These are phyloP conservation scores for Xylaria cubensis DNA, from an alignment of 495 filamentous ascomycete genomes.

Conservation along the genomic window DNA sequence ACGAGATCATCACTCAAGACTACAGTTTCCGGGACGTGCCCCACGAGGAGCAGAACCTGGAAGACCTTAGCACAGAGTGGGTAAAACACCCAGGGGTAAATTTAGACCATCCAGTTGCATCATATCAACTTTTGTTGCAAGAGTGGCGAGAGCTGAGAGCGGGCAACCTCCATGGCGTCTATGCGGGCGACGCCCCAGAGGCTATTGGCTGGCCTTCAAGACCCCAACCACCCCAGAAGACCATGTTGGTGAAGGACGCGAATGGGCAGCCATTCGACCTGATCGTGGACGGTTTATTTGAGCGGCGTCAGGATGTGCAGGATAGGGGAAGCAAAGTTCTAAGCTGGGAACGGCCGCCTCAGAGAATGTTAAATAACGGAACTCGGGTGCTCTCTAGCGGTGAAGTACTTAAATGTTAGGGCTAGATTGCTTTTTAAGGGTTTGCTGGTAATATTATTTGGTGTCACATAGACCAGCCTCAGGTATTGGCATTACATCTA, in stretches of 20 bases:
- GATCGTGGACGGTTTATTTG: not conserved
- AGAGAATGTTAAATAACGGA: constrained; percentile 9
- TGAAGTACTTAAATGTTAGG: constrained; percentile 1
- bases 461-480: no score
- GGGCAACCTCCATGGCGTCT: not conserved
- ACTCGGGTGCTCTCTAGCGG: not conserved
- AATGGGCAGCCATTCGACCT: not conserved
- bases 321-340: not conserved
- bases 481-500: no score
- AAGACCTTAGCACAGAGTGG: constrained; percentile 2
- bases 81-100: not conserved
- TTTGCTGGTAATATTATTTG: no score
- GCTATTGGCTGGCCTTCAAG: constrained; percentile 5
- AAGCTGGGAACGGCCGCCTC: constrained; percentile 13
- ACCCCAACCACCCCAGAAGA: not conserved
- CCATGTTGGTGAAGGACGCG: not conserved
- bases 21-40: not conserved
- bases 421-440: not conserved
- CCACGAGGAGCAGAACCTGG: not conserved
- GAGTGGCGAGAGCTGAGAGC: constrained; percentile 3
- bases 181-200: not conserved
- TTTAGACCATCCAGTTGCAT: not conserved
- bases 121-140: not conserved
- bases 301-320: constrained; percentile 1
- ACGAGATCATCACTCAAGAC: constrained; percentile 11